phyloP scores from a whole-genome alignment of 345 rosid genomes.

The Anacardium occidentale region DNA sequence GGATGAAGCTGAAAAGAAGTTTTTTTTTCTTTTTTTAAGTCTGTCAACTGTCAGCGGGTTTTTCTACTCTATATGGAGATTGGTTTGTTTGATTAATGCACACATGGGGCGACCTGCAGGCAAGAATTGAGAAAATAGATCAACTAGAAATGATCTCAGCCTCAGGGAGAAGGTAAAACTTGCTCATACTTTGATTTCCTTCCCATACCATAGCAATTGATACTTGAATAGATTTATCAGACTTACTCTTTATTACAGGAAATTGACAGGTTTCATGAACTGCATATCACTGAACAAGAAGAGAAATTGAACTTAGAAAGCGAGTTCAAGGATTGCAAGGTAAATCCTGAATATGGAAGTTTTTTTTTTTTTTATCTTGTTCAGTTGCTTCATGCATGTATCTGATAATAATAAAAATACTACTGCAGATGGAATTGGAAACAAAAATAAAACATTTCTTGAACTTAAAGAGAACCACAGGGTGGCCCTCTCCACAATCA shows the following conservation, averaged over 20 bases:
- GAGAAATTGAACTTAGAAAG: slow-evolving; percentile 59
- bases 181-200: slow-evolving; percentile 10
- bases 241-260: slow-evolving; percentile 48
- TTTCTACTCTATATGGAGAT: not conserved
- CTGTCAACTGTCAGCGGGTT: not conserved
- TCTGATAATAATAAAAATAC: slow-evolving; percentile 16
- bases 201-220: not conserved
- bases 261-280: slow-evolving; percentile 57
- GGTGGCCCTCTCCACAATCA: slow-evolving; percentile 43
- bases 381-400: slow-evolving; percentile 15
- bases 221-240: slow-evolving; percentile 2
- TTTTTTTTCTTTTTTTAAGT: slow-evolving; percentile 1
- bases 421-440: slow-evolving; percentile 58
- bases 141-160: slow-evolving; percentile 67
- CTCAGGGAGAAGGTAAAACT: slow-evolving; percentile 53
- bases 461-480: slow-evolving; percentile 55
- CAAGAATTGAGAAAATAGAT: slow-evolving; percentile 69
- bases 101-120: slow-evolving; percentile 42
- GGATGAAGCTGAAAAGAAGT: slow-evolving; percentile 95
- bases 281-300: slow-evolving; percentile 67
- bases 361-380: not conserved
- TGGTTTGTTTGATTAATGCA: slow-evolving; percentile 12
- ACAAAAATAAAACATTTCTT: slow-evolving; percentile 51
- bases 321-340: slow-evolving; percentile 72
- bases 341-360: slow-evolving; percentile 20